These are phyloP conservation scores for Paraglomus occultum DNA, from an alignment of 192 early-diverging fungal genomes.

Conservation along the genomic window DNA sequence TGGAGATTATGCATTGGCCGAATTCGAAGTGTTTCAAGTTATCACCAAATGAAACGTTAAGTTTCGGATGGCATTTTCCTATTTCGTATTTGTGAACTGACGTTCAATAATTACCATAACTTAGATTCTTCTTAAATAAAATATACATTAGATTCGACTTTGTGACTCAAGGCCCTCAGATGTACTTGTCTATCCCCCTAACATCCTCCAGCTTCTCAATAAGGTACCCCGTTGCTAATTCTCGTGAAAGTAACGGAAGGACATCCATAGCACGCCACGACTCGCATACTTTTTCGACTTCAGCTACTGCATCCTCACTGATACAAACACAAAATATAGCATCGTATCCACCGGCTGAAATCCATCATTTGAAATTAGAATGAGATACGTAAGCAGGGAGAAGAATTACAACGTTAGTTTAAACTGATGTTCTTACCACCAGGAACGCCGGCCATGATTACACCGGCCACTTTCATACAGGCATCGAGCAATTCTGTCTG, in stretches of 20 bases:
- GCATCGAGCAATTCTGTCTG: slow-evolving; percentile 88
- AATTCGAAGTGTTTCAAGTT: slow-evolving; percentile 8
- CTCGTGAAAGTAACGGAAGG: slow-evolving; percentile 73
- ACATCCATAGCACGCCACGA: slow-evolving; percentile 77
- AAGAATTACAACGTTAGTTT: not conserved
- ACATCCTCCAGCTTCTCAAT: slow-evolving; percentile 35
- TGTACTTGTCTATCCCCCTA: slow-evolving; percentile 6
- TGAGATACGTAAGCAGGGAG: not conserved
- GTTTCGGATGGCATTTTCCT: too few species aligned
- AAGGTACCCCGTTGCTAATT: slow-evolving; percentile 58
- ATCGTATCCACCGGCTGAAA: slow-evolving; percentile 90
- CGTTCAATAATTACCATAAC: too few species aligned
- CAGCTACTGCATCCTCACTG: slow-evolving; percentile 45
- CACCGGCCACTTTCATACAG: slow-evolving; percentile 75
- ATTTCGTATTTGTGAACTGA: too few species aligned
- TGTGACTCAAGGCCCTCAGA: not conserved
- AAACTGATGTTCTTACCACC: slow-evolving; percentile 58
- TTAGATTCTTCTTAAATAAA: too few species aligned
- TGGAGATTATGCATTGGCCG: not conserved
- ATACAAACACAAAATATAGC: slow-evolving; percentile 90
- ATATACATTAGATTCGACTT: too few species aligned
- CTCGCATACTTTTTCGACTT: slow-evolving; percentile 62
- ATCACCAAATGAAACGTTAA: not conserved
- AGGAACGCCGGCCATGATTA: slow-evolving; percentile 91
- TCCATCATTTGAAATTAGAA: not conserved